These are phyloP conservation scores for Tolypocladium amazonense DNA, from an alignment of 2,329 filamentous ascomycete genomes.

Conservation along the genomic window DNA sequence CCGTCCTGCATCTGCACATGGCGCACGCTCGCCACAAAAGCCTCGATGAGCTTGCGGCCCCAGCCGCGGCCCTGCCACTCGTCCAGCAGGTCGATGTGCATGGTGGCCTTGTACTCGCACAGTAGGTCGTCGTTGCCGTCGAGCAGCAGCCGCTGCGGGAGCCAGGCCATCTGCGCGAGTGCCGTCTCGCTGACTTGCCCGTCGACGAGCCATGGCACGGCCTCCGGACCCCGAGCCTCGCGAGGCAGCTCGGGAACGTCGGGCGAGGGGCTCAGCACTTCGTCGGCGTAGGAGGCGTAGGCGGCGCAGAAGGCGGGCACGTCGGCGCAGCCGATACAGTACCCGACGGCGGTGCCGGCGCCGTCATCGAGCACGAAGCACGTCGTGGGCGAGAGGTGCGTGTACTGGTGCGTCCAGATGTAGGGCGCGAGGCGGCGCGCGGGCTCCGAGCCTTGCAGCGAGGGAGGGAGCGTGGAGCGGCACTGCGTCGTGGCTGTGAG, in stretches of 20 bases:
- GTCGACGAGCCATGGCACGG: slow-evolving; percentile 15
- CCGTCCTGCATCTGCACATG: slow-evolving; percentile 4
- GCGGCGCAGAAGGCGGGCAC: slow-evolving; percentile 24
- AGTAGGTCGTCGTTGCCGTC: slow-evolving; percentile 23
- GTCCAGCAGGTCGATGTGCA: slow-evolving; percentile 39
- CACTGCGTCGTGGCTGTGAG: slow-evolving; percentile 21
- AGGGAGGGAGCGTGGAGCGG: slow-evolving; percentile 34
- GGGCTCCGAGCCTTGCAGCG: slow-evolving; percentile 22
- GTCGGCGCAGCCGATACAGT: slow-evolving; percentile 36
- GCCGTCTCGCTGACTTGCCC: slow-evolving; percentile 14
- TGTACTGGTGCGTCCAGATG: slow-evolving; percentile 41
- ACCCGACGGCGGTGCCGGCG: slow-evolving; percentile 31
- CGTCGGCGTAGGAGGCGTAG: slow-evolving; percentile 26
- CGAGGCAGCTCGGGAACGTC: slow-evolving; percentile 10
- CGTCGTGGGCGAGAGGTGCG: slow-evolving; percentile 30
- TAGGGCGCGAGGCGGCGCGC: slow-evolving; percentile 31
- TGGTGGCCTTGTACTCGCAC: slow-evolving; percentile 27
- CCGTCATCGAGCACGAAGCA: slow-evolving; percentile 41
- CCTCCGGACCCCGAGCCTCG: slow-evolving; percentile 13
- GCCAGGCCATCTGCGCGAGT: slow-evolving; percentile 31
- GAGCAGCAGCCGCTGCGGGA: slow-evolving; percentile 26
- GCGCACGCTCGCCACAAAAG: slow-evolving; percentile 28
- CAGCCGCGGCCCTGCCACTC: slow-evolving; percentile 31
- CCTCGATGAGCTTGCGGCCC: slow-evolving; percentile 29
- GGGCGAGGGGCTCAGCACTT: slow-evolving; percentile 19